Conservation (phyloP, 2,329 filamentous ascomycete species). For the Penicillium sp. region DNA sequence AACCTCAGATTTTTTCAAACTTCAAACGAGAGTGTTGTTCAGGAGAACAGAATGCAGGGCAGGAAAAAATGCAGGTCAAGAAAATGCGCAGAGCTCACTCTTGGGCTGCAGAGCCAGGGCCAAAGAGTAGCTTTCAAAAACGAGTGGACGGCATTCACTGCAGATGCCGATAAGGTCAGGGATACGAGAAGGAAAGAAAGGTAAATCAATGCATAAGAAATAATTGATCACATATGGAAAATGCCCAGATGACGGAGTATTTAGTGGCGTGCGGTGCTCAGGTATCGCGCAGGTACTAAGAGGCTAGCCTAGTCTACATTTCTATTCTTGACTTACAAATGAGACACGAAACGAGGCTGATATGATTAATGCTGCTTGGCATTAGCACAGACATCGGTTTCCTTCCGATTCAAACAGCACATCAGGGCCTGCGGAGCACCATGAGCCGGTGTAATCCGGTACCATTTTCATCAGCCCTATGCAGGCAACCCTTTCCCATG, state of each 20-base stretch:
- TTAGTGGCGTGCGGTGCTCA: conserved; percentile 1
- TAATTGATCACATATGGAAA: background rate
- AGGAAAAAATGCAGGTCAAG: background rate
- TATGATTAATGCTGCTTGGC: background rate
- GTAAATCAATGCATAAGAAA: background rate
- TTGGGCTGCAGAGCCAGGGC: background rate
- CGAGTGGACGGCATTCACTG: conserved; percentile 9
- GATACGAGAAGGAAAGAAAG: conserved; percentile 1
- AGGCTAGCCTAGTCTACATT: background rate
- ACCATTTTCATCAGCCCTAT: background rate
- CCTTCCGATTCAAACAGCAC: background rate
- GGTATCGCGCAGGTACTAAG: background rate
- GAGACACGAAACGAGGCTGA: background rate
- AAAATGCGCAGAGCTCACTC: background rate
- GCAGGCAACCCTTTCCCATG: background rate
- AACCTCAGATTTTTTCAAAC: background rate
- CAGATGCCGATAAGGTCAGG: background rate
- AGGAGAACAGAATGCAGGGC: background rate
- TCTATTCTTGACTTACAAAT: conserved; percentile 1
- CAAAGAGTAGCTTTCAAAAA: conserved; percentile 9
- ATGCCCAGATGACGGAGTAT: background rate
- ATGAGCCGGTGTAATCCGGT: background rate
- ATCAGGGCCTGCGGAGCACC: background rate
- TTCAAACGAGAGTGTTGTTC: background rate
- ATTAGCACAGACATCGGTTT: background rate